phyloP scores from a whole-genome alignment of 495 filamentous ascomycete species.

The Neohortaea acidophila region DNA sequence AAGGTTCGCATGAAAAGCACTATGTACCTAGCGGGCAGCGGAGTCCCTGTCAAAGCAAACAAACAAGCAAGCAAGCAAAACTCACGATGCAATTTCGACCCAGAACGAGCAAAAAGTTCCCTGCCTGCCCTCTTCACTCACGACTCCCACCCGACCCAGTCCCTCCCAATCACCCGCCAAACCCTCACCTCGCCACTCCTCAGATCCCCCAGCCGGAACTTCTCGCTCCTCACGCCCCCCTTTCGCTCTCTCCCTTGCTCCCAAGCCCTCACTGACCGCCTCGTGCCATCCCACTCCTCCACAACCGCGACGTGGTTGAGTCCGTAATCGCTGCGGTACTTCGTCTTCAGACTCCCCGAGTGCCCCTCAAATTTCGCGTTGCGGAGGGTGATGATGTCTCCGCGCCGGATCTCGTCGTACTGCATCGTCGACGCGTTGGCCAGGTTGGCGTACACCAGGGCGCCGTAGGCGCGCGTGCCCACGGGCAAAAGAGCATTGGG shows the following conservation, averaged over 20 bases:
- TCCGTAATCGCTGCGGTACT: slow-evolving; percentile 79
- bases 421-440: slow-evolving; percentile 82
- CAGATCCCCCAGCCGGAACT: slow-evolving; percentile 82
- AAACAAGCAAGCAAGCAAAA: too few species aligned
- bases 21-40: too few species aligned
- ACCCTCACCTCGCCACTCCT: slow-evolving; percentile 92
- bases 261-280: slow-evolving; percentile 93
- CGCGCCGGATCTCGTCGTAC: slow-evolving; percentile 85
- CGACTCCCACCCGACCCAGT: slow-evolving; percentile 73
- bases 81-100: too few species aligned
- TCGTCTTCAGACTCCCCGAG: slow-evolving; percentile 84
- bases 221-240: slow-evolving; percentile 76
- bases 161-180: slow-evolving; percentile 85
- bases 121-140: too few species aligned
- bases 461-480: slow-evolving; percentile 76
- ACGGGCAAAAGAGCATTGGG: slow-evolving; percentile 63
- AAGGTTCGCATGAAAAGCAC: too few species aligned
- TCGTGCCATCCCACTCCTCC: slow-evolving; percentile 96
- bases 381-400: slow-evolving; percentile 84
- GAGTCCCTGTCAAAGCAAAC: too few species aligned
- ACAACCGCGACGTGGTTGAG: slow-evolving; percentile 90
- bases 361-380: slow-evolving; percentile 95
- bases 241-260: slow-evolving; percentile 90
- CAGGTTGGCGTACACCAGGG: slow-evolving; percentile 81
- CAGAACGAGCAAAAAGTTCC: too few species aligned